A percentile compares a stretch with the other conserved stretches of the same genome.
Conservation (phyloP, 768 basidiomycete genomes). For the Tylopilus intermedius region DNA sequence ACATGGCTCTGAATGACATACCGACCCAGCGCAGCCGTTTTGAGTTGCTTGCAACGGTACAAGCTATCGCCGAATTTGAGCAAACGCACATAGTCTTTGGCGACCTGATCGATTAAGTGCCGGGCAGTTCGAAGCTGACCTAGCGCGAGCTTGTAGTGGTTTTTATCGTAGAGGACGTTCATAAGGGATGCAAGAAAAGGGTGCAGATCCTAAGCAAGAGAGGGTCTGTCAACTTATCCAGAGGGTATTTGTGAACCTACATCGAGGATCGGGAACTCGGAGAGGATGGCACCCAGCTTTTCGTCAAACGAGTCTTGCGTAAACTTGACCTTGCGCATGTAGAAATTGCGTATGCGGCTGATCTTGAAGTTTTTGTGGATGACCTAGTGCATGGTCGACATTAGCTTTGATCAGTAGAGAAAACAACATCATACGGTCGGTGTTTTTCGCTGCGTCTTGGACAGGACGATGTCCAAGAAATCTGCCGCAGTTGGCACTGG, state of each 20-base stretch:
- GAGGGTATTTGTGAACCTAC: slow-evolving; percentile 43
- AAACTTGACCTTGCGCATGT: slow-evolving; percentile 99
- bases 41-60: slow-evolving; percentile 98
- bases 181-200: slow-evolving; percentile 93
- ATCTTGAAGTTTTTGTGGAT: slow-evolving; percentile 99
- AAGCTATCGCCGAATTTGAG: slow-evolving; percentile 98
- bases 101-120: slow-evolving; percentile 95
- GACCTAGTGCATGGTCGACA: slow-evolving; percentile 45
- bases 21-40: slow-evolving; percentile 95
- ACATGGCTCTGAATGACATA: slow-evolving; percentile 36
- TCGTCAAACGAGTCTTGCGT: slow-evolving; percentile 96
- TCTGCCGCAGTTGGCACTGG: slow-evolving; percentile 97
- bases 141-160: slow-evolving; percentile 97
- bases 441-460: slow-evolving; percentile 94
- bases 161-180: slow-evolving; percentile 99
- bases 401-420: slow-evolving; percentile 2
- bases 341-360: slow-evolving; percentile 93
- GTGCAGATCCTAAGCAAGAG: slow-evolving; percentile 66
- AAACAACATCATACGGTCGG: slow-evolving; percentile 60
- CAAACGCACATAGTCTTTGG: slow-evolving; percentile 93
- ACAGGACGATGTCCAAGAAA: slow-evolving; percentile 90
- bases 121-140: slow-evolving; percentile 94
- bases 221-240: slow-evolving; percentile 2
- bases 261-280: slow-evolving; percentile 96
- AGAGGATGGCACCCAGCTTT: slow-evolving; percentile 86